phyloP scores from a whole-genome alignment of 1,139 yeast genomes.

The Yamadazyma epiphylla region DNA sequence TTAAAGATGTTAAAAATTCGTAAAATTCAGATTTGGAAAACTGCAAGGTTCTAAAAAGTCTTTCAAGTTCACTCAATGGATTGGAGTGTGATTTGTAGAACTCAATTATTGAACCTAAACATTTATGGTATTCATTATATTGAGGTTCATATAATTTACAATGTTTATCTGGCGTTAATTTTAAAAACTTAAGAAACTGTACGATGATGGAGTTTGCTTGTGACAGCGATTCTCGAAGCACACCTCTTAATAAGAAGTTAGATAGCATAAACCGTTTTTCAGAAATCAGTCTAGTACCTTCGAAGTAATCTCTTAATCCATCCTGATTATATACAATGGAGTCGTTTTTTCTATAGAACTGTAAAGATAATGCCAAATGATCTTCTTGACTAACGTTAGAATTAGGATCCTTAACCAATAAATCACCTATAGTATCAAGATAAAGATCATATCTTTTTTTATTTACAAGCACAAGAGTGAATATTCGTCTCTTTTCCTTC shows the following conservation, averaged over 20 bases:
- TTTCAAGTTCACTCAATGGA: conserved; percentile 1
- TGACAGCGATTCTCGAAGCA: conserved; percentile 6
- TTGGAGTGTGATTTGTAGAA: conserved; percentile 6
- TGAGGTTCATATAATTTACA: conserved; percentile 15
- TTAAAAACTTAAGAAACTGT: conserved; percentile 17
- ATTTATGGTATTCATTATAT: conserved; percentile 15
- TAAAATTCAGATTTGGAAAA: conserved; percentile 6
- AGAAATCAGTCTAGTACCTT: conserved; percentile 7
- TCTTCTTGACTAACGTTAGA: conserved; percentile 12
- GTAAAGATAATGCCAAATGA: conserved; percentile 16
- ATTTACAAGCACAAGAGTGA: conserved; percentile 21
- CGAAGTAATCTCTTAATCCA: conserved; percentile 14
- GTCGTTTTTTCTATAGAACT: conserved; percentile 8
- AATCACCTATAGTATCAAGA: conserved; percentile 14
- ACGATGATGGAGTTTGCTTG: conserved; percentile 10
- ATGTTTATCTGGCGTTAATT: conserved; percentile 17
- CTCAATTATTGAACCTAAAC: conserved; percentile 14
- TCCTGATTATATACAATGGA: conserved; percentile 11
- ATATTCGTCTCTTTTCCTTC: conserved; percentile 15
- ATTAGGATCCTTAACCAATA: conserved; percentile 12
- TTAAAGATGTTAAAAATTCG: conserved; percentile 22
- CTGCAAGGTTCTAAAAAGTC: conserved; percentile 2
- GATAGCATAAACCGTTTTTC: conserved; percentile 18
- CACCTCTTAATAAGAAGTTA: conserved; percentile 17
- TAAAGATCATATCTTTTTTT: conserved; percentile 17